phyloP scores from a whole-genome alignment of 2,329 filamentous ascomycete genomes.

The Penicillium verrucosum region DNA sequence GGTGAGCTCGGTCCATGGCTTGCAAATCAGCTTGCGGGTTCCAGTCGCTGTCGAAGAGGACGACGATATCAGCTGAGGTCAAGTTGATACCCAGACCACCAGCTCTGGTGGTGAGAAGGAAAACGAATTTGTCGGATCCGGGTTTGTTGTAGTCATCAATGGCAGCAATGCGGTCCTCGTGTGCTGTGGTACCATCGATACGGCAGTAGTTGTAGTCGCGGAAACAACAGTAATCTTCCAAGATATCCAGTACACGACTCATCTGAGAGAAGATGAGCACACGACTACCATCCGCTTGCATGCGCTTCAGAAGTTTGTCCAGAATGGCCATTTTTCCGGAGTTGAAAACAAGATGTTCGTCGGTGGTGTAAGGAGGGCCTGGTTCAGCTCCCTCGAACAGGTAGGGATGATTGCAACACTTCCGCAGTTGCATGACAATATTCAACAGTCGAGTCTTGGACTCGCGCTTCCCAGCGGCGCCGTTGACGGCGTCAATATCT shows the following conservation, averaged over 20 bases:
- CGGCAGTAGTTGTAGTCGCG: constrained; percentile 92
- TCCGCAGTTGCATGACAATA: constrained; percentile 98
- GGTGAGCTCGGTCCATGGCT: constrained; percentile 97
- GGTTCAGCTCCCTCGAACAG: constrained; percentile 97
- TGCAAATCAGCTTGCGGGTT: constrained; percentile 97
- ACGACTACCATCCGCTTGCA: constrained; percentile 82
- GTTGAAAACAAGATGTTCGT: constrained; percentile 91
- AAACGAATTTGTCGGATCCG: constrained; percentile 92
- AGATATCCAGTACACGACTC: constrained; percentile 93
- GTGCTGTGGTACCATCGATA: constrained; percentile 93
- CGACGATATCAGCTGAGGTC: constrained; percentile 90
- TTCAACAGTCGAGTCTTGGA: constrained; percentile 96
- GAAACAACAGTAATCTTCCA: constrained; percentile 98
- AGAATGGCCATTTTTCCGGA: constrained; percentile 97
- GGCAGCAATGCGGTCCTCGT: constrained; percentile 94
- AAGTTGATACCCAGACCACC: constrained; percentile 96
- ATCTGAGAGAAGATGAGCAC: constrained; percentile 99
- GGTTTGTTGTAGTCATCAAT: constrained; percentile 99
- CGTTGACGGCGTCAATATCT: constrained; percentile 97
- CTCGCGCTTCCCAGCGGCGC: constrained; percentile 91
- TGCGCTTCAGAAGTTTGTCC: constrained; percentile 80
- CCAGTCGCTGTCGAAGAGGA: constrained; percentile 98
- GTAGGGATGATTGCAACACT: constrained; percentile 98
- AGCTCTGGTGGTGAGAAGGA: constrained; percentile 89
- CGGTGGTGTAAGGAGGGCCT: constrained; percentile 94